A percentile compares a stretch with the other conserved stretches of the same genome.
Evolutionary conservation across 2,329 filamentous ascomycete genomes (phyloP).

Genomic region (Colletotrichum brevisporum): DNA sequence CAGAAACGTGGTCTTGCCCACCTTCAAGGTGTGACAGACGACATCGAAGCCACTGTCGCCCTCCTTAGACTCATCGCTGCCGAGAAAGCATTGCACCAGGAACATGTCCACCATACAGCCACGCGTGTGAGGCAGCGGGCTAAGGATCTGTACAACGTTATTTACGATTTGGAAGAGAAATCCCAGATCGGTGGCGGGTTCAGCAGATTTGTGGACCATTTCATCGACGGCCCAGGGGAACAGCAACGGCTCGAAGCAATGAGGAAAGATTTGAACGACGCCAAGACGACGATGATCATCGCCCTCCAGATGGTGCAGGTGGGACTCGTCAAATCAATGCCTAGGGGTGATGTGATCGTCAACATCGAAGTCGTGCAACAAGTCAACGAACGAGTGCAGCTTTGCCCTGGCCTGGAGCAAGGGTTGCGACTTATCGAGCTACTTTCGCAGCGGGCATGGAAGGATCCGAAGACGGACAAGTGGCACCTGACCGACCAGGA

Average conservation of each 20-base stretch:
- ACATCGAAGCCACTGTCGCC: neutral
- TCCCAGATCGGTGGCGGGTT: neutral
- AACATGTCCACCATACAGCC: neutral
- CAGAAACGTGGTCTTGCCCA: slow-evolving; percentile 1
- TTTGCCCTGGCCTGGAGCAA: neutral
- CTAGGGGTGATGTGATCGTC: neutral
- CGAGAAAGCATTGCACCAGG: neutral
- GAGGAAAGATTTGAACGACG: slow-evolving; percentile 5
- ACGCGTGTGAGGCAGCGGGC: neutral
- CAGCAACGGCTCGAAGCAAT: neutral
- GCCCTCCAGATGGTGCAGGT: slow-evolving; percentile 13
- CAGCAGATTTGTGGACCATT: neutral
- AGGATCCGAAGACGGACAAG: neutral
- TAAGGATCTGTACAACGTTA: neutral
- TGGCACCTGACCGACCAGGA: slow-evolving; percentile 9
- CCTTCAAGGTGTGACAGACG: neutral
- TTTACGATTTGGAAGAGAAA: neutral
- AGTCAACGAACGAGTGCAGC: neutral
- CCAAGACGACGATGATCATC: neutral
- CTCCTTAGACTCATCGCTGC: neutral
- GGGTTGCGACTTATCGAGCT: slow-evolving; percentile 4
- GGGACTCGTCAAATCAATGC: neutral
- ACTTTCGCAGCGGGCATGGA: neutral
- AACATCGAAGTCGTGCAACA: slow-evolving; percentile 1
- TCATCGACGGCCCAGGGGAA: slow-evolving; percentile 1